Base-by-base conservation (phyloP, 768 basidiomycete species). In the Leccinum fibrillosum region DNA sequence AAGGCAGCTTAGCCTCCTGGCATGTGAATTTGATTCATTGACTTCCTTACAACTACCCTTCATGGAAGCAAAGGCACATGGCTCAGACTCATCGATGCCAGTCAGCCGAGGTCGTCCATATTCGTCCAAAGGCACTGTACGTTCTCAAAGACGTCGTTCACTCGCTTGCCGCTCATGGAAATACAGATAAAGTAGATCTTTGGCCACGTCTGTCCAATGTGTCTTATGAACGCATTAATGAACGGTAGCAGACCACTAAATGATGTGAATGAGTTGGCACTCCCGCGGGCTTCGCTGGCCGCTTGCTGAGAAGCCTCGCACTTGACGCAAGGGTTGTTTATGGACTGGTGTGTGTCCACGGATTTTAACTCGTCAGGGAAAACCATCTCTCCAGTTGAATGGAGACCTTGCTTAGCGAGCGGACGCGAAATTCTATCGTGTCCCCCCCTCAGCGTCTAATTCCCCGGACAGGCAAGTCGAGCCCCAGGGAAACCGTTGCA, bases 401-500 rank as follows among this genome's bases (percentile, higher is more conserved):
- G 64, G 64, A 60, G 55, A 52, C 58, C 60, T 58, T 47, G 30
- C 53, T 23, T 55, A 21, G 48, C 56, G 60, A 60, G 61, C 21
- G n/a, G 53, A 34, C 21, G 49, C 50, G 17, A 28, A 17, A 47
- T 19, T 47, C 42, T 19, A 25, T 26, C 39, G n/a, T 42, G 26
- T 30, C 32, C 47, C 28, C 47, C 48, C 11, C 49, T 52, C 37
- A 48, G 64, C 55, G 61, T 39, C 55, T 63, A 62, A 64, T 58
- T 66, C 62, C 61, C 67, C 54, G 49, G 69, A 69, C 42, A 59
- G 63, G 63, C 21, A 64, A 53, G 52, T 49, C 32, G 1, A 34
- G 25, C 28, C 61, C 56, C 39, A 25, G 12, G 52, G 54, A 48
- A 55, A 52, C 49, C 25, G 39, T 50, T 39, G 39, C 8, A 21